Base-by-base conservation (phyloP, 106 monocot species). In the Dactylorhiza incarnata region DNA sequence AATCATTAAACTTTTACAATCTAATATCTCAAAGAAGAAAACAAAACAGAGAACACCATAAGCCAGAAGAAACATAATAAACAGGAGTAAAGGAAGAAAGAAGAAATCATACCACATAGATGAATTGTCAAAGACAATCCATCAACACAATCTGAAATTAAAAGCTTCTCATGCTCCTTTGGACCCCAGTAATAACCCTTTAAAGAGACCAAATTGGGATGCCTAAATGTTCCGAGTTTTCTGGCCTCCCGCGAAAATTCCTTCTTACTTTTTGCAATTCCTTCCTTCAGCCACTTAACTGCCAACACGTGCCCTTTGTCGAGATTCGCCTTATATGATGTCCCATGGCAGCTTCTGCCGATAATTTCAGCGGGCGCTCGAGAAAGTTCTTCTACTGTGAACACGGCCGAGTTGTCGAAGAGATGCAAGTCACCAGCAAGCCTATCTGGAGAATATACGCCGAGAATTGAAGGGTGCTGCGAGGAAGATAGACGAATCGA, bases 291-390 rank as follows among this genome's bases (percentile, higher is more conserved):
- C 94, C 91, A 91, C 74, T 94, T 91, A 48, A 89, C 91, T 3
- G 74, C 81, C 77, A 94, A 6, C n/a, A 85, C 73, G 75, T 83
- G 81, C 15, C 83, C 88, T 75, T 73, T 82, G 16, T 83, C 86
- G 55, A 91, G 85, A 11, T 81, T 85, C 45, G 94, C 87, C 73
- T 88, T 90, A 85, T 94, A 94, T 5, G 84, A 83, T 0, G 88
- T 87, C 6, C 91, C 91, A 80, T 94, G 94, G 75, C 88, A 91
- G 67, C 91, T 94, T 80, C 94, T 82, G 6, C 94, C 94, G 49
- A 91, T 81, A 67, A 89, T 87, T 74, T 94, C 94, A 5, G 91
- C 89, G 24, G 94, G 94, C 14, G 91, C 88, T n/a, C 77, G 78
- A 49, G 94, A 94, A 52, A 94, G 89, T 47, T 94, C 89, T 49